Evolutionary conservation across 495 filamentous ascomycete genomes (phyloP).

Genomic region (Achaetomiella virescens): DNA sequence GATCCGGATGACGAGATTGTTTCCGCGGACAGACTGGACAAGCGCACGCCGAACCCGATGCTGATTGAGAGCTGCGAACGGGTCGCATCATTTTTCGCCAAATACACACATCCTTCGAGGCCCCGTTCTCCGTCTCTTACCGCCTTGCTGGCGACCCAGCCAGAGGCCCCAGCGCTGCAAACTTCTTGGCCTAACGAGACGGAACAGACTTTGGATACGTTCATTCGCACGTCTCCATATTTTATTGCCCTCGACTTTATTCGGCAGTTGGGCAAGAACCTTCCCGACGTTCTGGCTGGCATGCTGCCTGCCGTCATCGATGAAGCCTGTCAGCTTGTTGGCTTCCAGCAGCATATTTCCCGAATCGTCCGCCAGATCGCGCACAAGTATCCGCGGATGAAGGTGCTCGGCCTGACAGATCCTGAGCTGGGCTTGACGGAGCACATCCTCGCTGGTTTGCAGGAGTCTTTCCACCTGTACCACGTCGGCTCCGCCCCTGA

Average conservation of each 20-base stretch:
- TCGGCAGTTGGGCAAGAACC: conserved; percentile 18
- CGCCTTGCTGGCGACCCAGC: neutral
- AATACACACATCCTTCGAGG: neutral
- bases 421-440: conserved; percentile 23
- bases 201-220: conserved; percentile 21
- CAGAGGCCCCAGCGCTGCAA: neutral
- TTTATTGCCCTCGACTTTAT: conserved; percentile 26
- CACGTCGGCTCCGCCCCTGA: conserved; percentile 19
- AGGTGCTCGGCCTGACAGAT: conserved; percentile 35
- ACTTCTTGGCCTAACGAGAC: conserved; percentile 30
- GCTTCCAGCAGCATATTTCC: conserved; percentile 31
- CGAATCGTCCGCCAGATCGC: conserved; percentile 35
- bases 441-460: conserved; percentile 29
- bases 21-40: neutral
- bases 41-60: conserved; percentile 5
- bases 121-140: neutral
- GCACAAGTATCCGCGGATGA: conserved; percentile 39
- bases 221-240: conserved; percentile 31
- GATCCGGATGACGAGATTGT: conserved; percentile 39
- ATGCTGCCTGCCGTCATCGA: conserved; percentile 23
- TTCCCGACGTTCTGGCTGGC: conserved; percentile 22
- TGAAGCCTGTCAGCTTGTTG: conserved; percentile 25
- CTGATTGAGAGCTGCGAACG: conserved; percentile 35
- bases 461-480: conserved; percentile 30
- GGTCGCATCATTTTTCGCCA: conserved; percentile 31